Evolutionary conservation across 2,329 filamentous ascomycete genomes (phyloP).

Genomic region (Trichoderma sp.): DNA sequence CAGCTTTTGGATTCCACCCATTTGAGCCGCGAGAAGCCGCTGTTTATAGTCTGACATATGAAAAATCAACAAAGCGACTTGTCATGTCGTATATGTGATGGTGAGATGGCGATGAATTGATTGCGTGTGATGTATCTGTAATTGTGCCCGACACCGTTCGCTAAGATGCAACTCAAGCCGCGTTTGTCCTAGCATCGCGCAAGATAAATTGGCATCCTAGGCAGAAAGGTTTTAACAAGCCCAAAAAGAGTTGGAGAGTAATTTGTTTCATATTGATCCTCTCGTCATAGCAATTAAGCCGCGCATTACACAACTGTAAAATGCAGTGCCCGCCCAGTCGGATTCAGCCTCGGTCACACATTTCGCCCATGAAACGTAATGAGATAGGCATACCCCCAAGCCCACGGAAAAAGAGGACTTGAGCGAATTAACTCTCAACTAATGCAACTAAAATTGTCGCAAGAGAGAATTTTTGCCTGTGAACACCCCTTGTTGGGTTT

Average conservation of each 20-base stretch:
- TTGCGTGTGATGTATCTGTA: background rate
- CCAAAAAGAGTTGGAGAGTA: background rate
- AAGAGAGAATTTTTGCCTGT: background rate
- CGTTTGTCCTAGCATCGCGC: background rate
- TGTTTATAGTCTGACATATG: background rate
- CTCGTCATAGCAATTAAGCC: background rate
- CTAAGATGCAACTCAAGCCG: background rate
- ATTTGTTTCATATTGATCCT: background rate
- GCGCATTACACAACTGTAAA: background rate
- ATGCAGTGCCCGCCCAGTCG: background rate
- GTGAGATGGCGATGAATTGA: background rate
- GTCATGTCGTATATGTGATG: background rate
- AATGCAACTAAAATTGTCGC: background rate
- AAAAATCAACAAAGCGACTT: background rate
- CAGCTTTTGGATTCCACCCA: background rate
- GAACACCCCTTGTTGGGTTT: background rate
- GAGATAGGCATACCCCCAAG: background rate
- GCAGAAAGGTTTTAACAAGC: background rate
- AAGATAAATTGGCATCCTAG: background rate
- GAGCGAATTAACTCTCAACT: background rate
- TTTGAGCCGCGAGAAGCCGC: background rate
- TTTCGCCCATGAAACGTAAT: background rate
- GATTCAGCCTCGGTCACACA: background rate
- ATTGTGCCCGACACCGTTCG: background rate
- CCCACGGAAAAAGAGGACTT: background rate